These are phyloP conservation scores for Scutellaria galericulata DNA, from an alignment of 257 asterid genomes.

Conservation along the genomic window DNA sequence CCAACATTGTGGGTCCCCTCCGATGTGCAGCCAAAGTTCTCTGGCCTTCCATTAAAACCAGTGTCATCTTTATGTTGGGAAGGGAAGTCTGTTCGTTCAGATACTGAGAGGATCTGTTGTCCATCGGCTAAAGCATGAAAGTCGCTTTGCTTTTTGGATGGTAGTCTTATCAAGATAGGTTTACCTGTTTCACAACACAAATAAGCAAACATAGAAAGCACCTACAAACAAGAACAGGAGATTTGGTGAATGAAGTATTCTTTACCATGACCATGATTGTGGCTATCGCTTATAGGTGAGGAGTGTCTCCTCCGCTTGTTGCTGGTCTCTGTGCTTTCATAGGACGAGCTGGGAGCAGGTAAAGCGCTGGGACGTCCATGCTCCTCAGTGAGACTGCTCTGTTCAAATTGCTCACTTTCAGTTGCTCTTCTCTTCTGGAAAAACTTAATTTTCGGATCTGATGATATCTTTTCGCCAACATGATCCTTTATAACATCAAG, in stretches of 20 bases:
- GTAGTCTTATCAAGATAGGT: conserved; percentile 45
- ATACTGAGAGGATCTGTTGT: conserved; percentile 34
- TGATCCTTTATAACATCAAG: conserved; percentile 23
- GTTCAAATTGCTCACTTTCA: conserved; percentile 53
- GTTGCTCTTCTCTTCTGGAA: conserved; percentile 33
- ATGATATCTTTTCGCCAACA: conserved; percentile 13
- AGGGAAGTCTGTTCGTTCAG: conserved; percentile 39
- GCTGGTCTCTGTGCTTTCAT: conserved; percentile 76
- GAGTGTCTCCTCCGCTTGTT: conserved; percentile 56
- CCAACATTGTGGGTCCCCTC: background rate
- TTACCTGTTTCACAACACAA: conserved; percentile 44
- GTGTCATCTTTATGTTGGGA: conserved; percentile 10
- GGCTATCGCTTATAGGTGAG: conserved; percentile 37
- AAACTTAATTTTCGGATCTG: conserved; percentile 23
- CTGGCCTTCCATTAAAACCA: conserved; percentile 12
- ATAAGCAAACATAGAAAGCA: background rate
- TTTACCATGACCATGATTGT: conserved; percentile 37
- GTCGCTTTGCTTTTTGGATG: conserved; percentile 42
- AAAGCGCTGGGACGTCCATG: conserved; percentile 43
- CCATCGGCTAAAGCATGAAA: conserved; percentile 10
- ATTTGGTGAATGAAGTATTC: too few relatives aligned
- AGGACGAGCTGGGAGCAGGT: conserved; percentile 57
- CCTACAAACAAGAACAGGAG: background rate
- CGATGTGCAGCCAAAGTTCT: background rate
- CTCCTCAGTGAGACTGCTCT: conserved; percentile 72